Evolutionary conservation across 768 basidiomycete genomes (phyloP).

Genomic region (Cubamyces lactineus): DNA sequence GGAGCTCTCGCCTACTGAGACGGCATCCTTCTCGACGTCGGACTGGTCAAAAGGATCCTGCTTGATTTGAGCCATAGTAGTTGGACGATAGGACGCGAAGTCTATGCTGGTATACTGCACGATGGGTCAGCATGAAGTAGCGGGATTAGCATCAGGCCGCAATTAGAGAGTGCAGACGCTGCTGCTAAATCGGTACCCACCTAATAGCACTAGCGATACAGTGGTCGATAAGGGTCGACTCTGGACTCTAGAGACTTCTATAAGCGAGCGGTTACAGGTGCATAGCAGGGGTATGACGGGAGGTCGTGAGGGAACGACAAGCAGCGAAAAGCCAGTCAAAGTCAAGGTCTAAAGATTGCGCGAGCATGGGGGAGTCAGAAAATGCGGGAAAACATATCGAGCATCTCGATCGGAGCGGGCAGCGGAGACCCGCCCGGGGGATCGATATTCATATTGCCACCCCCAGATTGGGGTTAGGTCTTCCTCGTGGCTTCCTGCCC

Average conservation of each 20-base stretch:
- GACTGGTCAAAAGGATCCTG: background rate
- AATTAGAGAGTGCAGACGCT: background rate
- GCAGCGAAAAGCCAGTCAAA: background rate
- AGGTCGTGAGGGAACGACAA: background rate
- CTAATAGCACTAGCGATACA: background rate
- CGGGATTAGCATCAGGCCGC: no score
- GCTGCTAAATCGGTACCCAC: background rate
- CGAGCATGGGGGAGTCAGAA: background rate
- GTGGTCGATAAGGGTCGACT: background rate
- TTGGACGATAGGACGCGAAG: background rate
- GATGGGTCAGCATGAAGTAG: no score
- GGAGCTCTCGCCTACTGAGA: conserved; percentile 11
- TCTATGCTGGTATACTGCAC: background rate
- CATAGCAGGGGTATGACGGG: background rate
- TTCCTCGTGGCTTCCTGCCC: background rate
- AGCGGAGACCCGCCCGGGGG: no score
- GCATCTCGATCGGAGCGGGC: conserved; percentile 4
- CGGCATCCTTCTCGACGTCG: conserved; percentile 23
- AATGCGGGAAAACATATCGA: background rate
- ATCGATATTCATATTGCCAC: no score
- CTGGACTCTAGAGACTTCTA: background rate
- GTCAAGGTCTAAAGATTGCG: background rate
- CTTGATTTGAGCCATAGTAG: background rate
- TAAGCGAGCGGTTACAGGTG: background rate
- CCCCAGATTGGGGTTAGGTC: conserved; percentile 3